A percentile compares a stretch with the other conserved stretches of the same genome.
phyloP scores from a whole-genome alignment of 2,329 filamentous ascomycete genomes.

The Ophiobolus disseminans region DNA sequence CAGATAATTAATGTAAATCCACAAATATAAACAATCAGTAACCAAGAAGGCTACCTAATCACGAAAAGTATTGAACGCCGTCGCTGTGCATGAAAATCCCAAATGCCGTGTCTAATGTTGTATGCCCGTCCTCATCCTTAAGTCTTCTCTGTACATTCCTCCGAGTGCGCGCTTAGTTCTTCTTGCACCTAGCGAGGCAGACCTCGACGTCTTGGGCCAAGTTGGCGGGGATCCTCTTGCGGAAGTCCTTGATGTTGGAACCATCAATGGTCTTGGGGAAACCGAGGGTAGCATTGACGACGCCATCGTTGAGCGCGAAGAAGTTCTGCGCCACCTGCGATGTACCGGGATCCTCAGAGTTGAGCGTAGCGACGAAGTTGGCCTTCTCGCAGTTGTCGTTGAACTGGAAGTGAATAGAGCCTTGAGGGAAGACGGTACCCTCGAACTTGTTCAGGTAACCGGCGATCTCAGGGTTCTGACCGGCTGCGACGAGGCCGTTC shows the following conservation, averaged over 20 bases:
- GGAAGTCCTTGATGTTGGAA: slow-evolving; percentile 47
- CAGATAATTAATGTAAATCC: slow-evolving; percentile 14
- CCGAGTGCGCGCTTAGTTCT: slow-evolving; percentile 1
- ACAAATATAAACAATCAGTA: slow-evolving; percentile 15
- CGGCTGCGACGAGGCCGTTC: slow-evolving; percentile 49
- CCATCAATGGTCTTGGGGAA: slow-evolving; percentile 44
- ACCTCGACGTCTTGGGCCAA: slow-evolving; percentile 61
- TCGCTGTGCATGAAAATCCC: slow-evolving; percentile 22
- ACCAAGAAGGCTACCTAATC: slow-evolving; percentile 8
- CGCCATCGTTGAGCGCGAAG: slow-evolving; percentile 48
- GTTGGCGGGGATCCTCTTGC: slow-evolving; percentile 53
- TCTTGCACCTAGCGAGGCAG: slow-evolving; percentile 59
- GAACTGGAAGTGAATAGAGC: slow-evolving; percentile 58
- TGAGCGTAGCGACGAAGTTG: slow-evolving; percentile 54
- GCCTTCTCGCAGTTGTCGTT: slow-evolving; percentile 56
- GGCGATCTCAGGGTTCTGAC: slow-evolving; percentile 48
- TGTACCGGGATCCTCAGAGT: slow-evolving; percentile 54
- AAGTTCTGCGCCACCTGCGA: slow-evolving; percentile 54
- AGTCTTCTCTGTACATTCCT: not conserved
- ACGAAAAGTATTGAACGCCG: slow-evolving; percentile 17
- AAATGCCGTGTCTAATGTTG: slow-evolving; percentile 2
- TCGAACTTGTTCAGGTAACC: slow-evolving; percentile 51
- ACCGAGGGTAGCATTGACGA: slow-evolving; percentile 49
- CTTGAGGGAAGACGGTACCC: slow-evolving; percentile 57
- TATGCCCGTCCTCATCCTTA: not conserved